These are phyloP conservation scores for Lipomyces yamadae DNA, from an alignment of 805 yeast genomes.

Conservation along the genomic window DNA sequence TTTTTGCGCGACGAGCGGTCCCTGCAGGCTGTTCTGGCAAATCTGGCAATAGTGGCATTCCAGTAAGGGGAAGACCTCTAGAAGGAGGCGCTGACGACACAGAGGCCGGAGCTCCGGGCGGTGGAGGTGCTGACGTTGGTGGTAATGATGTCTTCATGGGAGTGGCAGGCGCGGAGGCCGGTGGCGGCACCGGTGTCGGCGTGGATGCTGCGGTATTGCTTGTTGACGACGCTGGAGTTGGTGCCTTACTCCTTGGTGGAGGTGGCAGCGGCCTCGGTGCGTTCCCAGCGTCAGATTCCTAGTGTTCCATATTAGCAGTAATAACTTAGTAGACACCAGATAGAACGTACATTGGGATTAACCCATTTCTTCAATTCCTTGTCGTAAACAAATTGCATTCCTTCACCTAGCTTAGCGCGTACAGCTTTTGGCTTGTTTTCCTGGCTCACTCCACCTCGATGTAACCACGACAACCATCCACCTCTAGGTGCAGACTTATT, in stretches of 20 bases:
- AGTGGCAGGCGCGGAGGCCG: constrained; percentile 9
- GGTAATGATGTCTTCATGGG: background rate
- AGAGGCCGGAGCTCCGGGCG: constrained; percentile 6
- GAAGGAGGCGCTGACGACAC: constrained; percentile 23
- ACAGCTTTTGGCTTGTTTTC: constrained; percentile 68
- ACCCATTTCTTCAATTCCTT: constrained; percentile 88
- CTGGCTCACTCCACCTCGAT: constrained; percentile 51
- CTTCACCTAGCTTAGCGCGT: constrained; percentile 85
- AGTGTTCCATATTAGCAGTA: background rate
- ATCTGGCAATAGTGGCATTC: constrained; percentile 27
- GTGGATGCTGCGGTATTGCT: background rate
- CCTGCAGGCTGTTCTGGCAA: constrained; percentile 21
- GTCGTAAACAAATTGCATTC: constrained; percentile 75
- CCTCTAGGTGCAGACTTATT: constrained; percentile 41
- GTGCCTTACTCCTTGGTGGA: constrained; percentile 24
- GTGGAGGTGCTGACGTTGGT: constrained; percentile 5
- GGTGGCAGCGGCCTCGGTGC: constrained; percentile 32
- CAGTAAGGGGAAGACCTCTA: constrained; percentile 5
- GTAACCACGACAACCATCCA: constrained; percentile 64
- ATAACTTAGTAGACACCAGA: background rate
- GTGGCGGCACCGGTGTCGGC: constrained; percentile 2
- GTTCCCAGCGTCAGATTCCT: constrained; percentile 29
- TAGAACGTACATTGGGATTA: constrained; percentile 58
- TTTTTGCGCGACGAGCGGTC: constrained; percentile 24
- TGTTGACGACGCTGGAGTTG: constrained; percentile 5